Evolutionary conservation across 495 filamentous ascomycete genomes (phyloP), one percentile per base, ranked within the genome.

Genomic region (Diplogelasinospora grovesii): DNA sequence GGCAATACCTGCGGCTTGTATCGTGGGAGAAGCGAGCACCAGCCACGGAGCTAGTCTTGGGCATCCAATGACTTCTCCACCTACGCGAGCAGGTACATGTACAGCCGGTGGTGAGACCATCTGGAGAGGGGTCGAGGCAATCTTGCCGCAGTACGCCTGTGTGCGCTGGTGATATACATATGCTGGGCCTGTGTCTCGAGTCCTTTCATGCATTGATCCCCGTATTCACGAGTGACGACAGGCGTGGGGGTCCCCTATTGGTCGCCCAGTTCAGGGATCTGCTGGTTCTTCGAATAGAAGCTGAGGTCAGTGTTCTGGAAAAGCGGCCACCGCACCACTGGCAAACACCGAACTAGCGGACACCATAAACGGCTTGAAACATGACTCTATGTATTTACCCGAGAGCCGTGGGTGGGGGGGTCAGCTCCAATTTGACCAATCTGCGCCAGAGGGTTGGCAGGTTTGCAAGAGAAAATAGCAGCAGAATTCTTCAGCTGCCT

Each of bases 241-340:
- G 43, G 23, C 15, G 22, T 24, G 22, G 32, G 27, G n/a, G 29
- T 21, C 9, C 5, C 8, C 23, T 22, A 34, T 45, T 20, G 28
- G 36, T 22, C 15, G 21, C 0, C 25, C n/a, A 21, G 11, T 32
- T 30, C 22, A 23, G 22, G 43, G 33, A 10, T 30, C 8, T 38
- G 22, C 37, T 28, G 23, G 37, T 35, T 38, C 22, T 34, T 33
- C 42, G 36, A 31, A 43, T 46, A 39, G 45, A 45, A 41, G 48
- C 39, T 23, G 27, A 45, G 21, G 21, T 29, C 34, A 33, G 26
- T 42, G 31, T 55, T 55, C 48, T 55, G 48, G 52, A 53, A 55
- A 48, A 37, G 30, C 26, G 36, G 37, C 39, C 32, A 18, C 18
- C n/a, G n/a, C n/a, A n/a, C n/a, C n/a, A n/a, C n/a, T n/a, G n/a